Conservation (phyloP, 495 filamentous ascomycete species). For the Glutinoglossum americanum region DNA sequence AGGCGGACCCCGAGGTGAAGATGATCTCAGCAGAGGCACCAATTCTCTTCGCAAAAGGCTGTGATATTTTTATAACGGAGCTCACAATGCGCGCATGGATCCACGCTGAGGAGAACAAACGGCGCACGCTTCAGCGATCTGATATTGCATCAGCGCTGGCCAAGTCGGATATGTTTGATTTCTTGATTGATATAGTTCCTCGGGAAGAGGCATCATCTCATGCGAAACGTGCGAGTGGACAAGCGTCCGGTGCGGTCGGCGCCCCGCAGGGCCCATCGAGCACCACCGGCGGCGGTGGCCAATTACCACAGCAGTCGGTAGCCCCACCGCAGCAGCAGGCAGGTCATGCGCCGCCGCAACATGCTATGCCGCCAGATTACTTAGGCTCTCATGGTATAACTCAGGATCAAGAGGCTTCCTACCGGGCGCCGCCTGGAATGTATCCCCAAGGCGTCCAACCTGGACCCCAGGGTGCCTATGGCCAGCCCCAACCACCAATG, state of each 20-base stretch:
- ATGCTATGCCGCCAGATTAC: slow-evolving; percentile 55
- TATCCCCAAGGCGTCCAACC: slow-evolving; percentile 57
- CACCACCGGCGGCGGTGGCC: slow-evolving; percentile 17
- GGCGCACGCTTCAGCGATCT: slow-evolving; percentile 80
- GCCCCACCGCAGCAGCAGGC: slow-evolving; percentile 20
- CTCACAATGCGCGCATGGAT: slow-evolving; percentile 99
- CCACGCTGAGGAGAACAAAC: slow-evolving; percentile 96
- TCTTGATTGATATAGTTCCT: slow-evolving; percentile 95
- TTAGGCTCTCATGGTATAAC: slow-evolving; percentile 36
- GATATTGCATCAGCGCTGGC: slow-evolving; percentile 90
- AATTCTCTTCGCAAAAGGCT: slow-evolving; percentile 95
- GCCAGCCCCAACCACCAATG: slow-evolving; percentile 52
- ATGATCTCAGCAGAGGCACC: slow-evolving; percentile 98
- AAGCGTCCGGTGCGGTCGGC: slow-evolving; percentile 29
- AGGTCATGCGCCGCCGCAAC: slow-evolving; percentile 23
- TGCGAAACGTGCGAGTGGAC: slow-evolving; percentile 45
- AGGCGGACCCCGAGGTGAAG: slow-evolving; percentile 95
- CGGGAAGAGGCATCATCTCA: slow-evolving; percentile 78
- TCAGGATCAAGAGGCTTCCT: slow-evolving; percentile 49
- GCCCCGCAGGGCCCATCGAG: slow-evolving; percentile 13
- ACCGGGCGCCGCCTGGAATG: slow-evolving; percentile 52
- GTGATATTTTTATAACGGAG: slow-evolving; percentile 98
- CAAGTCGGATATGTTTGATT: slow-evolving; percentile 99
- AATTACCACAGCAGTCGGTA: slow-evolving; percentile 38
- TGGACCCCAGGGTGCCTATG: slow-evolving; percentile 46